A percentile compares a stretch with the other conserved stretches of the same genome.
These are phyloP conservation scores for Cadophora sp. DNA, from an alignment of 2,329 filamentous ascomycete genomes.

Conservation along the genomic window DNA sequence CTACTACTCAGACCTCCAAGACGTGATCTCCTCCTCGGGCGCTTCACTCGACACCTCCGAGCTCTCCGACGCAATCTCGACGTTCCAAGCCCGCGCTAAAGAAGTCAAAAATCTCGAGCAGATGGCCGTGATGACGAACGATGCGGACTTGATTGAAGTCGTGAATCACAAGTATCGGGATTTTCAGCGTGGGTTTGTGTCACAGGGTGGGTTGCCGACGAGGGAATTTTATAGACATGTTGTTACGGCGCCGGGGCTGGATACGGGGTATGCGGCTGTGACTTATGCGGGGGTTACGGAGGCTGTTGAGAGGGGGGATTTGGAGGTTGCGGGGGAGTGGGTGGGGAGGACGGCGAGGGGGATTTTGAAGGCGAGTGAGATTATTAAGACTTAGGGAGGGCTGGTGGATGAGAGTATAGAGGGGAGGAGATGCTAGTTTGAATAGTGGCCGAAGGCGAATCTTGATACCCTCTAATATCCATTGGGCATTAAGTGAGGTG, in stretches of 20 bases:
- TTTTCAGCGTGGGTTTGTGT: slow-evolving; percentile 16
- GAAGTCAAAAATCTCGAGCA: neutral
- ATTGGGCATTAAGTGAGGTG: too few relatives aligned
- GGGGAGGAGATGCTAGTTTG: neutral
- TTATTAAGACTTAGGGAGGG: neutral
- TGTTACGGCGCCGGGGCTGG: slow-evolving; percentile 14
- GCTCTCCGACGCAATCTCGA: neutral
- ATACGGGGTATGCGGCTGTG: slow-evolving; percentile 17
- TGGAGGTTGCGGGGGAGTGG: slow-evolving; percentile 14
- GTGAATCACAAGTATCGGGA: slow-evolving; percentile 18
- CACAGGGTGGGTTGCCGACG: slow-evolving; percentile 13
- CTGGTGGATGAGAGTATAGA: neutral
- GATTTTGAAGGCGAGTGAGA: slow-evolving; percentile 4
- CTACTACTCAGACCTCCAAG: slow-evolving; percentile 6
- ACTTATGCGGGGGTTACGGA: slow-evolving; percentile 18
- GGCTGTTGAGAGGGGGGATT: slow-evolving; percentile 14
- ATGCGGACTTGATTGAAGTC: neutral
- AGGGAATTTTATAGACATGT: slow-evolving; percentile 21
- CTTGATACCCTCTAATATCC: too few relatives aligned
- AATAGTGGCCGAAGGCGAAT: too few relatives aligned
- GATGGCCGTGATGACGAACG: neutral
- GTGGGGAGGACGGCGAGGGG: slow-evolving; percentile 15
- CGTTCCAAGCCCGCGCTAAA: neutral
- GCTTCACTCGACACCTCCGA: neutral
- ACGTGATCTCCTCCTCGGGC: neutral